These are phyloP conservation scores for Mucor velutinosus DNA, from an alignment of 371 early-diverging fungal species.

Conservation along the genomic window DNA sequence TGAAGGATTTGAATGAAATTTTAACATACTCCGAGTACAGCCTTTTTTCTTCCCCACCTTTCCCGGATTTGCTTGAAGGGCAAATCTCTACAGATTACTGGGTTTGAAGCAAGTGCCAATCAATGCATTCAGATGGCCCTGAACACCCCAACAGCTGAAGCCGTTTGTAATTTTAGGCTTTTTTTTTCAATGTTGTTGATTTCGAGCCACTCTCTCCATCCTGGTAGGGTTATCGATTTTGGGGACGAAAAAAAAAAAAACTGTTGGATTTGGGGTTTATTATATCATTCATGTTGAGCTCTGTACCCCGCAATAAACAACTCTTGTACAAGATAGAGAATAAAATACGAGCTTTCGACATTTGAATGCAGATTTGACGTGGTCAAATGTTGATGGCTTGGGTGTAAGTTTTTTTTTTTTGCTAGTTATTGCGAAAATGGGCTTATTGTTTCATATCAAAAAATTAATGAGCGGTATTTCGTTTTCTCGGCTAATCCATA, in stretches of 20 bases:
- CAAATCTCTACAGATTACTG: conserved; percentile 1
- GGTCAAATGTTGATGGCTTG: not conserved
- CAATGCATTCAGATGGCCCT: not conserved
- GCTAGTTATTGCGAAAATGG: not conserved
- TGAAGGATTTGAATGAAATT: not conserved
- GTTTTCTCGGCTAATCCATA: not conserved
- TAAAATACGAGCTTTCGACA: not conserved
- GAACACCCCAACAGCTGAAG: conserved; percentile 20
- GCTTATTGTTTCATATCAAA: not conserved
- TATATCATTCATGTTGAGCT: not conserved
- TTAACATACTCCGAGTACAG: conserved; percentile 2
- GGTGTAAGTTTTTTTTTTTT: not conserved
- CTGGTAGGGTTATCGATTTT: conserved; percentile 7
- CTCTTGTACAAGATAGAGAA: not conserved
- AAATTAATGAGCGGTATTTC: not conserved
- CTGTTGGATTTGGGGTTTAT: conserved; percentile 5
- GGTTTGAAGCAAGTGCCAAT: conserved; percentile 21
- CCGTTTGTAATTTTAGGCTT: conserved; percentile 7
- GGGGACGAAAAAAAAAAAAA: conserved; percentile 8
- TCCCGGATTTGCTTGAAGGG: conserved; percentile 9
- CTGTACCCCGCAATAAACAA: not conserved
- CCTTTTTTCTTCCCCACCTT: conserved; percentile 20
- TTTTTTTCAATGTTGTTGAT: not conserved
- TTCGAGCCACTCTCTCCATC: not conserved
- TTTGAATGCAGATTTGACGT: no score